Base-by-base conservation (phyloP, 495 filamentous ascomycete species). In the Astrothelium subdiscretum region DNA sequence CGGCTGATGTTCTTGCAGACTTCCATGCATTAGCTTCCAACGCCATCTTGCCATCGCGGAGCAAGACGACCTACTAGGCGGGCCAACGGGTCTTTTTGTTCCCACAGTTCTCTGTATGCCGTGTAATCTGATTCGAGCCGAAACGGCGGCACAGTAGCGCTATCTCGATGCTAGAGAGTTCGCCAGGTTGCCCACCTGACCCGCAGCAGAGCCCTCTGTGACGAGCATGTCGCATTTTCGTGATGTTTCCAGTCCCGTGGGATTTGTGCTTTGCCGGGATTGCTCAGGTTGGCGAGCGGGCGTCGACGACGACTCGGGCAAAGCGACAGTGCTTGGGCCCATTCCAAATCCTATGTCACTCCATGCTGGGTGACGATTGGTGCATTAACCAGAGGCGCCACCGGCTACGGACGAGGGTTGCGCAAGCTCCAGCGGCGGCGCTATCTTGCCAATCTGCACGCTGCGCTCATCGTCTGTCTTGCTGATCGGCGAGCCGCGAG, bases 361-460 rank as follows among this genome's bases (percentile, higher is more conserved):
- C 48, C 24, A 6, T 54, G 48, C 24, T 20, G 22, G 48, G 15
- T 20, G 22, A 24, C 24, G 48, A 54, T 54, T 54, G 48, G 48
- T 54, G 48, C 48, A 54, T 54, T 54, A 54, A 54, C 48, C 48
- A 27, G 12, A 8, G 22, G 48, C 48, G 48, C 48, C 48, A 54
- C 48, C 48, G 24, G 48, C 48, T 54, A 15, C 22, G 3, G 48
- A 27, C 48, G 48, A 27, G 48, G 48, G 48, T 54, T 29, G 48
- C 48, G 48, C 48, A 54, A 54, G 48, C 20, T 29, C 48, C 48
- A 29, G 24, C 22, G 48, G 48, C 48, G 24, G 12, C 48, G 48
- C 48, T 54, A 54, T 54, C 48, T 54, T 29, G 48, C 8, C 48
- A 20, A 54, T 54, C 48, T 54, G 48, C 48, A 54, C 48, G 29